Conservation (phyloP, 306 rosid genomes). For the Nissolia schottii region DNA sequence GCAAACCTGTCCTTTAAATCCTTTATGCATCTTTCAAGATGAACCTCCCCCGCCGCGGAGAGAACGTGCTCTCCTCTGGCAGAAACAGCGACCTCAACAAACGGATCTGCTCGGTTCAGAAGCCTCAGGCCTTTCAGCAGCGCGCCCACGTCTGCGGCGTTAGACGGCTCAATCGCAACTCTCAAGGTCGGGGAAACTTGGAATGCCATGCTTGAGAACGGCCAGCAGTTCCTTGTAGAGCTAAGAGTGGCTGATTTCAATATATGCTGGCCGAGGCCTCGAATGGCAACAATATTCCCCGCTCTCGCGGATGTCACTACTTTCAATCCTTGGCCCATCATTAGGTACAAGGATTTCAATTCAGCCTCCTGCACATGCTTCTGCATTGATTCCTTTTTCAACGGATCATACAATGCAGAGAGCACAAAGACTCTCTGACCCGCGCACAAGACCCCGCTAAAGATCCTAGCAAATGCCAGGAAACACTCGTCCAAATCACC, state of each 20-base stretch:
- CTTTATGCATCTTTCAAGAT: constrained; percentile 86
- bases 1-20: constrained; percentile 94
- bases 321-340: constrained; percentile 95
- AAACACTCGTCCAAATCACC: constrained; percentile 82
- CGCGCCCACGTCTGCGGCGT: constrained; percentile 76
- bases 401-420: constrained; percentile 84
- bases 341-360: constrained; percentile 64
- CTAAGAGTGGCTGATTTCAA: constrained; percentile 90
- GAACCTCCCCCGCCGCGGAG: constrained; percentile 93
- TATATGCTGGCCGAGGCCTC: constrained; percentile 88
- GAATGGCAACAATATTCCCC: constrained; percentile 84
- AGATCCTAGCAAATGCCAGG: constrained; percentile 84
- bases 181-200: constrained; percentile 81
- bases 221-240: constrained; percentile 80
- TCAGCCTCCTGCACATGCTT: constrained; percentile 83
- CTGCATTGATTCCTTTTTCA: constrained; percentile 67
- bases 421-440: constrained; percentile 80
- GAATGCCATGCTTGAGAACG: constrained; percentile 83
- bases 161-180: constrained; percentile 86
- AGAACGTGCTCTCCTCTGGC: constrained; percentile 82
- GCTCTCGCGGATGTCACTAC: constrained; percentile 65
- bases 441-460: constrained; percentile 67
- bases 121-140: constrained; percentile 74
- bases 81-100: constrained; percentile 81
- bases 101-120: constrained; percentile 84